Evolutionary conservation across 106 monocot species (phyloP).

Genomic region (Narthecium ossifragum): DNA sequence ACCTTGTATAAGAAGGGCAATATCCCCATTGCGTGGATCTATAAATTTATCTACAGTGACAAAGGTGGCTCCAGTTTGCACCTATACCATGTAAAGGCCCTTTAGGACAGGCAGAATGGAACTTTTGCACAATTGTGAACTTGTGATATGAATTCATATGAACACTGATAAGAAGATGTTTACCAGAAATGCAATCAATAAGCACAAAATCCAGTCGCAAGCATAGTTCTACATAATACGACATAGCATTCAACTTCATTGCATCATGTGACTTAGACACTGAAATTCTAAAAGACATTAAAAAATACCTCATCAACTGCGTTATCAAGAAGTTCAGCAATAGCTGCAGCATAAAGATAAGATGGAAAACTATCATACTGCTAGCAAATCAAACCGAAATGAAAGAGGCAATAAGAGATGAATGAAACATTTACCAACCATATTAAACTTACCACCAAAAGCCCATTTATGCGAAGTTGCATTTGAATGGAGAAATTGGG

Average conservation of each 20-base stretch:
- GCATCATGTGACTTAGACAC: no score
- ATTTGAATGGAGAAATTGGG: constrained; percentile 97
- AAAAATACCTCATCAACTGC: constrained; percentile 83
- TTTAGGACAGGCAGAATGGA: background rate
- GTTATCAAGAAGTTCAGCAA: constrained; percentile 94
- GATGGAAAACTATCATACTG: background rate
- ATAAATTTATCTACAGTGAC: constrained; percentile 52
- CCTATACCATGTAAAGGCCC: constrained; percentile 23
- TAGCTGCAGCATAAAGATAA: constrained; percentile 60
- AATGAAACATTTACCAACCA: background rate
- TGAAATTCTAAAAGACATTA: background rate
- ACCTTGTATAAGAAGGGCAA: constrained; percentile 78
- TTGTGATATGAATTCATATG: background rate
- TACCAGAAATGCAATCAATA: background rate
- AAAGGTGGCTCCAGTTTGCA: constrained; percentile 74
- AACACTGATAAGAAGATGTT: background rate
- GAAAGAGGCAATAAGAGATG: background rate
- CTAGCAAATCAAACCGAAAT: background rate
- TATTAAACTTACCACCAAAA: constrained; percentile 68
- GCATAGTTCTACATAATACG: no score
- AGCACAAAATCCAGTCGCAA: background rate
- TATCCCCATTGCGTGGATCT: constrained; percentile 24
- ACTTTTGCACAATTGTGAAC: background rate
- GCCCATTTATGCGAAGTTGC: constrained; percentile 98
- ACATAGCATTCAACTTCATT: background rate